A percentile compares a stretch with the other conserved stretches of the same genome.
Conservation (phyloP, 345 rosid genomes). For the Syzygium aromaticum region DNA sequence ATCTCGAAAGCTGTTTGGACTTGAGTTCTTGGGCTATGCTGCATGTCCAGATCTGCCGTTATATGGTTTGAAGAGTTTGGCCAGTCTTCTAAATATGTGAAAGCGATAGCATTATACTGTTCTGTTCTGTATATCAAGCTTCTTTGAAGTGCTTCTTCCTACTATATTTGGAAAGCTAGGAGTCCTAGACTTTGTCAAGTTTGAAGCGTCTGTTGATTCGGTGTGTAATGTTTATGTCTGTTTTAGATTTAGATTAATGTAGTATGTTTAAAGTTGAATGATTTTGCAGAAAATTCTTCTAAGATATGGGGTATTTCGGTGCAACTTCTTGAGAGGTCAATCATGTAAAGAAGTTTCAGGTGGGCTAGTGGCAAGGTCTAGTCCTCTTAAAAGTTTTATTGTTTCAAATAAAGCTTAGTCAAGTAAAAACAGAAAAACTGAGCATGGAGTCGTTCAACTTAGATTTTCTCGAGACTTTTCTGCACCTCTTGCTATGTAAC, state of each 20-base stretch:
- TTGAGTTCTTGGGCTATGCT: neutral
- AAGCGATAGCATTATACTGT: neutral
- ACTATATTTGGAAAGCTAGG: neutral
- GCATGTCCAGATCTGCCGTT: neutral
- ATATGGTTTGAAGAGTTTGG: neutral
- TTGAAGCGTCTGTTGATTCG: neutral
- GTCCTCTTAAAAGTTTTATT: neutral
- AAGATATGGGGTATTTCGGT: neutral
- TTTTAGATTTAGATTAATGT: neutral
- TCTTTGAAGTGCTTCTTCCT: neutral
- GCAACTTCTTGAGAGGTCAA: neutral
- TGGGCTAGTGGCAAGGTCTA: neutral
- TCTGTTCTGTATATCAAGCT: neutral
- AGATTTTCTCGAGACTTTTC: neutral
- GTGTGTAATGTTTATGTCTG: neutral
- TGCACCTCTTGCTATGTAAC: neutral
- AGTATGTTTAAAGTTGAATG: neutral
- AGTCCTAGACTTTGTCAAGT: neutral
- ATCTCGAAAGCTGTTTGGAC: neutral
- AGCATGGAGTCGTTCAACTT: neutral
- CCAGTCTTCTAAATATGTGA: neutral
- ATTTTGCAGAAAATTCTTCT: neutral
- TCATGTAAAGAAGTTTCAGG: neutral
- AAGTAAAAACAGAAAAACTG: neutral
- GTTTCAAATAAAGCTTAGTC: neutral